phyloP scores from a whole-genome alignment of 179 eudicot genomes.

The Beta corolliflora region DNA sequence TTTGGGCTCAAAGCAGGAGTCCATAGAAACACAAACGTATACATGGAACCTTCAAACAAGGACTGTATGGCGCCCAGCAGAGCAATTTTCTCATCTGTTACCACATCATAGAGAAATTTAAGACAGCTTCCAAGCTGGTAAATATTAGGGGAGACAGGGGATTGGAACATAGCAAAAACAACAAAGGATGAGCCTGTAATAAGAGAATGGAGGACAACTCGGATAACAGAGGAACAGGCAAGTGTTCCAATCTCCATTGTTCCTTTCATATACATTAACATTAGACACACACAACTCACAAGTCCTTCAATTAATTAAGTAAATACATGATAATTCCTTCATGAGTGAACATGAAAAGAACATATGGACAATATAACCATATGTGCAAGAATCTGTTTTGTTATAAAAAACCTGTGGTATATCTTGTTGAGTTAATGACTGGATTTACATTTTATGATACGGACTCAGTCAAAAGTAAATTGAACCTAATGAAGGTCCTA shows the following conservation, averaged over 20 bases:
- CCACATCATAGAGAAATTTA: constrained; percentile 7
- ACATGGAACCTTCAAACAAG: constrained; percentile 97
- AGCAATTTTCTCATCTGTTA: constrained; percentile 94
- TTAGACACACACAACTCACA: neutral
- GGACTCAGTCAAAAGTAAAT: neutral
- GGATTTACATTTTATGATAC: neutral
- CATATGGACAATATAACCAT: too few relatives aligned
- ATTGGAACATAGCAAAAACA: neutral
- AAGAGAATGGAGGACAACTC: neutral
- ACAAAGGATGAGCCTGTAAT: neutral
- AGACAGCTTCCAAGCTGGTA: constrained; percentile 7
- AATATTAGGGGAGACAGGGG: neutral
- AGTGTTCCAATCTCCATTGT: neutral
- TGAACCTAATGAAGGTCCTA: neutral
- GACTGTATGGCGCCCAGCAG: constrained; percentile 96
- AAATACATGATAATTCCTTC: neutral
- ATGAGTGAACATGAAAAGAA: neutral
- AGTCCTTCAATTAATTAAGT: neutral
- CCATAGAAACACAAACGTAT: constrained; percentile 98
- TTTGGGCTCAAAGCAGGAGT: constrained; percentile 98
- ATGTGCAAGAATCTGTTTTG: neutral
- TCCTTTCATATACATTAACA: neutral
- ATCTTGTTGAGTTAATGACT: neutral
- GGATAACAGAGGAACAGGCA: neutral
- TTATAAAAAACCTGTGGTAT: neutral